A percentile compares a stretch with the other conserved stretches of the same genome.
phyloP scores from a whole-genome alignment of 2,329 filamentous ascomycete genomes.

The Chaetomium sp. region DNA sequence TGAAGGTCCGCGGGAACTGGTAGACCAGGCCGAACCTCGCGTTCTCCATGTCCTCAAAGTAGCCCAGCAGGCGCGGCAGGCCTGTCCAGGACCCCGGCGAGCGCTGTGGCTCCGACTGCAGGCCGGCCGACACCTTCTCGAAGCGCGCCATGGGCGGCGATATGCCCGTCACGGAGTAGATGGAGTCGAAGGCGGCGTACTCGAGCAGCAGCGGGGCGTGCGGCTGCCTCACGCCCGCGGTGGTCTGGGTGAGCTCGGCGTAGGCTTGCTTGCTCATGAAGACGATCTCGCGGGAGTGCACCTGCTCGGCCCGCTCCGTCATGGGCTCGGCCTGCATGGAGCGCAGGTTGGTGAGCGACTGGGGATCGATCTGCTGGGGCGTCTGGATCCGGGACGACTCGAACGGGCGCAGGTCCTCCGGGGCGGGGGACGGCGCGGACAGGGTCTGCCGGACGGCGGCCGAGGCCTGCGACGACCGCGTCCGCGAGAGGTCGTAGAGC shows the following conservation, averaged over 20 bases:
- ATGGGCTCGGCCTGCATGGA: slow-evolving; percentile 46
- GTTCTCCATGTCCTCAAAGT: slow-evolving; percentile 72
- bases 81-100: slow-evolving; percentile 62
- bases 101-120: slow-evolving; percentile 57
- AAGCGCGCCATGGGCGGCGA: slow-evolving; percentile 66
- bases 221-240: slow-evolving; percentile 45
- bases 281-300: slow-evolving; percentile 50
- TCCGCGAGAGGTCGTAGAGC: slow-evolving; percentile 73
- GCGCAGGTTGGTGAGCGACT: slow-evolving; percentile 52
- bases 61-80: slow-evolving; percentile 63
- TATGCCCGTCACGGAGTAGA: slow-evolving; percentile 64
- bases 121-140: slow-evolving; percentile 61
- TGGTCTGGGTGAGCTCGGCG: slow-evolving; percentile 48
- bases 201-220: slow-evolving; percentile 68
- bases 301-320: slow-evolving; percentile 40
- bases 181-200: slow-evolving; percentile 66
- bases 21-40: slow-evolving; percentile 76
- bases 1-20: slow-evolving; percentile 68
- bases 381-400: slow-evolving; percentile 64
- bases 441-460: slow-evolving; percentile 40
- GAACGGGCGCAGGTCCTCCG: slow-evolving; percentile 55
- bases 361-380: slow-evolving; percentile 61
- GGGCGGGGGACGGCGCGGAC: slow-evolving; percentile 40
- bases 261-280: slow-evolving; percentile 57
- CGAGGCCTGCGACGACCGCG: slow-evolving; percentile 53